Conservation (phyloP, 108 stramenopile species). For the Epipyxis sp. region DNA sequence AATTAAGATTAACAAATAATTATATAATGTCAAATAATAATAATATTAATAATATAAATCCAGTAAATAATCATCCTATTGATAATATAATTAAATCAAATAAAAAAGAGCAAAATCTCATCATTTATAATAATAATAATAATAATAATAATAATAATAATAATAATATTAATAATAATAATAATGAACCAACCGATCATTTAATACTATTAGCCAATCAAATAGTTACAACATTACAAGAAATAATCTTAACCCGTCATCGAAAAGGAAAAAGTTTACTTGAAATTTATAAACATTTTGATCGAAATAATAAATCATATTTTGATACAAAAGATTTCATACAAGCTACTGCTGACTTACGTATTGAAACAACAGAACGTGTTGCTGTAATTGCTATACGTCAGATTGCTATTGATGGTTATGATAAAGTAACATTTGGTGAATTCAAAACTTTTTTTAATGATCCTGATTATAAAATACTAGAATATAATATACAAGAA, state of each 20-base stretch:
- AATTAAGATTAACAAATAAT: no score
- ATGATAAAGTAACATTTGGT: background rate
- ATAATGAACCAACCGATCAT: background rate
- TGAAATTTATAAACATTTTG: conserved; percentile 10
- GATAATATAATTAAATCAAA: no score
- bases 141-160: no score
- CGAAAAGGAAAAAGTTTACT: background rate
- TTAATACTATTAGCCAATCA: conserved; percentile 1
- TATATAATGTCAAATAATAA: no score
- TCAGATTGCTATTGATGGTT: conserved; percentile 18
- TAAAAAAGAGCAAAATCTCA: no score
- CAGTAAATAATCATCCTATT: no score
- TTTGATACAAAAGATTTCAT: conserved; percentile 4
- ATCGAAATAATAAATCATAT: background rate
- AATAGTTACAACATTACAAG: background rate
- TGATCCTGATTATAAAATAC: conserved; percentile 5
- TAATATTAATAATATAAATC: no score
- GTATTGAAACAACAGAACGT: conserved; percentile 5
- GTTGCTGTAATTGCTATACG: background rate
- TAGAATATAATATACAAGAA: background rate
- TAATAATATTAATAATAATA: no score
- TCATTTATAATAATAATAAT: no score
- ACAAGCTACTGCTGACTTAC: background rate
- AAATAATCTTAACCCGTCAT: background rate
- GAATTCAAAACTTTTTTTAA: conserved; percentile 5